These are phyloP conservation scores for Paramarasmius palmivorus DNA, from an alignment of 1,284 basidiomycete genomes.

Conservation along the genomic window DNA sequence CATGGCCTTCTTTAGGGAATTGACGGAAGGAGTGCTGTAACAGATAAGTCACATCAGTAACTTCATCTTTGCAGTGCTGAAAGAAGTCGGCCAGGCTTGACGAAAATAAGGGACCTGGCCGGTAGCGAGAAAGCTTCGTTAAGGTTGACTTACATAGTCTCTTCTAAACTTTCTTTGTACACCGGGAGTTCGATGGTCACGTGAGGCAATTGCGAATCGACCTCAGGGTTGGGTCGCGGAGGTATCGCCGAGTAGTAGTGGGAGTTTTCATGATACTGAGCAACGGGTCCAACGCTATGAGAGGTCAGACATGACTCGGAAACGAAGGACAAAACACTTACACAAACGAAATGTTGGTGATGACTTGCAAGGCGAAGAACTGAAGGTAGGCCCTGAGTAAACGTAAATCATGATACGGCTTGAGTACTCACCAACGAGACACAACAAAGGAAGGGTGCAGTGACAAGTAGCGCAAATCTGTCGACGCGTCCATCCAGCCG, in stretches of 20 bases:
- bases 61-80: background rate
- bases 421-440: slow-evolving; percentile 62
- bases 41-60: background rate
- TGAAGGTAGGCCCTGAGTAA: slow-evolving; percentile 22
- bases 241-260: slow-evolving; percentile 68
- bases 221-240: slow-evolving; percentile 58
- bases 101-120: slow-evolving; percentile 4
- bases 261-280: slow-evolving; percentile 75
- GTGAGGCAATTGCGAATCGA: slow-evolving; percentile 66
- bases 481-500: slow-evolving; percentile 63
- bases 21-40: slow-evolving; percentile 70
- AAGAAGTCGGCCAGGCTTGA: slow-evolving; percentile 1
- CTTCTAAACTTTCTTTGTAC: slow-evolving; percentile 74
- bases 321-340: slow-evolving; percentile 28
- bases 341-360: slow-evolving; percentile 61
- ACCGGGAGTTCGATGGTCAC: slow-evolving; percentile 80
- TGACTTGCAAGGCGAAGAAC: slow-evolving; percentile 67
- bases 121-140: slow-evolving; percentile 4
- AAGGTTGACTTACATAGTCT: slow-evolving; percentile 58
- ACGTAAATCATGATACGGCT: background rate
- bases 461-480: slow-evolving; percentile 65
- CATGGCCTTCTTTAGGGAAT: slow-evolving; percentile 84
- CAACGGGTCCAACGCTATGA: slow-evolving; percentile 64
- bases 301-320: slow-evolving; percentile 4
- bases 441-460: slow-evolving; percentile 70